Percentiles rank a stretch among this genome's conserved stretches.
phyloP scores from a whole-genome alignment of 805 yeast species.

The Candida chilensis region DNA sequence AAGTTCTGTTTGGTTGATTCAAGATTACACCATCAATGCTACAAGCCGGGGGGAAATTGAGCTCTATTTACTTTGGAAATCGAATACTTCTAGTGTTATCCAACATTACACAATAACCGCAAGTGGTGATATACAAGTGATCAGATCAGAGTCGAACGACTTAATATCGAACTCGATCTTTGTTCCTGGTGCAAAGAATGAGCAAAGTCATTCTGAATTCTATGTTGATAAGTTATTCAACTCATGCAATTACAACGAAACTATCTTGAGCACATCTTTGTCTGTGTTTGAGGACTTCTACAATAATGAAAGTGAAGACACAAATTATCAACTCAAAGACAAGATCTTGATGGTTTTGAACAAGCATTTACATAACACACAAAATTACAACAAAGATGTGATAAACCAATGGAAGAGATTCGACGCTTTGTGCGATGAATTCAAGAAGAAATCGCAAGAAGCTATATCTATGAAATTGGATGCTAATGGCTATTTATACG shows the following conservation, averaged over 20 bases:
- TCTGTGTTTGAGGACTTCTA: constrained; percentile 16
- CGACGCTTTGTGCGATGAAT: constrained; percentile 27
- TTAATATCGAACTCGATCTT: too few species aligned
- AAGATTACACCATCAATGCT: constrained; percentile 17
- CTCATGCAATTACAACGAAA: constrained; percentile 19
- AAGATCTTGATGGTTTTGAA: neutral
- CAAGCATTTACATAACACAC: neutral
- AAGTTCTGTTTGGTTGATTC: constrained; percentile 17
- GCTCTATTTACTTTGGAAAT: constrained; percentile 28
- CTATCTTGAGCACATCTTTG: constrained; percentile 21
- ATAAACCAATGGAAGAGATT: constrained; percentile 22
- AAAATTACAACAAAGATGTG: neutral
- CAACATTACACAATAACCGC: neutral
- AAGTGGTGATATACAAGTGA: neutral
- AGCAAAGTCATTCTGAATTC: constrained; percentile 7
- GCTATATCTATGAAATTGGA: constrained; percentile 11
- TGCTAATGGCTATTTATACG: neutral
- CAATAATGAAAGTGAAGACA: constrained; percentile 1
- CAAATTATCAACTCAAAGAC: neutral
- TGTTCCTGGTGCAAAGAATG: neutral
- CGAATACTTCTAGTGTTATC: constrained; percentile 21
- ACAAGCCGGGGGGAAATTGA: too few species aligned
- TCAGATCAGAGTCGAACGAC: too few species aligned
- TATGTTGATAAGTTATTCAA: constrained; percentile 16
- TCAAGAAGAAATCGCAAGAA: constrained; percentile 22